phyloP scores from a whole-genome alignment of 441 rosid genomes.

The Pelargonium myrrhifolium region DNA sequence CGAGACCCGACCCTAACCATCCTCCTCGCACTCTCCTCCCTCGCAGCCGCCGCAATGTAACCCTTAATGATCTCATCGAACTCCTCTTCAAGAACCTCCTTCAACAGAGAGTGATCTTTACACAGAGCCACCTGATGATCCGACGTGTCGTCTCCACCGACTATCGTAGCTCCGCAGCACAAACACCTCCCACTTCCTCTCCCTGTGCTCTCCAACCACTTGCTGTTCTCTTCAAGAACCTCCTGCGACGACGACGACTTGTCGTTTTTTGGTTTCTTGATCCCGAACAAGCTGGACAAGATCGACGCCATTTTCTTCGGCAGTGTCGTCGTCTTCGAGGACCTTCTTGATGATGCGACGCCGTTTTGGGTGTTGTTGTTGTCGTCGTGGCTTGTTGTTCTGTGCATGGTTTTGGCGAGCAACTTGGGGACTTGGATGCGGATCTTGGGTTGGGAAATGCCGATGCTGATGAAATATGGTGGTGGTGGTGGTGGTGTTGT shows the following conservation, averaged over 20 bases:
- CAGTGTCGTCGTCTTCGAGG: too few relatives aligned
- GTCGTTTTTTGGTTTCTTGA: constrained; percentile 13
- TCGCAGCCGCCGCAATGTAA: background rate
- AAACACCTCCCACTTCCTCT: too few relatives aligned
- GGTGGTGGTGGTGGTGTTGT: background rate
- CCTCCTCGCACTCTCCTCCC: constrained; percentile 5
- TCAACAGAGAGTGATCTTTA: background rate
- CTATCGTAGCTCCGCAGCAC: too few relatives aligned
- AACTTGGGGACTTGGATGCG: constrained; percentile 23
- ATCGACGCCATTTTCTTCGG: constrained; percentile 26
- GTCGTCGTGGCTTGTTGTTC: too few relatives aligned
- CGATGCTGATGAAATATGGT: constrained; percentile 7
- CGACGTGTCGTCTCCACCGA: too few relatives aligned
- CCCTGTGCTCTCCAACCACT: too few relatives aligned
- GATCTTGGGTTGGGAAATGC: constrained; percentile 18
- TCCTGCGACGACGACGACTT: background rate
- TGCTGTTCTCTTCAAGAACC: background rate
- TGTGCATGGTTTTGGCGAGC: constrained; percentile 25
- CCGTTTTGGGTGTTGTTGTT: too few relatives aligned
- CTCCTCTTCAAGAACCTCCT: background rate
- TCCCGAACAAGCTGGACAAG: constrained; percentile 25
- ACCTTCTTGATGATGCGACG: too few relatives aligned
- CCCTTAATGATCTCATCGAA: background rate
- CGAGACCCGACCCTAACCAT: constrained; percentile 18
- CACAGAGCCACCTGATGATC: too few relatives aligned